Conservation (phyloP, 495 filamentous ascomycete species). For the Cercophora sp. region DNA sequence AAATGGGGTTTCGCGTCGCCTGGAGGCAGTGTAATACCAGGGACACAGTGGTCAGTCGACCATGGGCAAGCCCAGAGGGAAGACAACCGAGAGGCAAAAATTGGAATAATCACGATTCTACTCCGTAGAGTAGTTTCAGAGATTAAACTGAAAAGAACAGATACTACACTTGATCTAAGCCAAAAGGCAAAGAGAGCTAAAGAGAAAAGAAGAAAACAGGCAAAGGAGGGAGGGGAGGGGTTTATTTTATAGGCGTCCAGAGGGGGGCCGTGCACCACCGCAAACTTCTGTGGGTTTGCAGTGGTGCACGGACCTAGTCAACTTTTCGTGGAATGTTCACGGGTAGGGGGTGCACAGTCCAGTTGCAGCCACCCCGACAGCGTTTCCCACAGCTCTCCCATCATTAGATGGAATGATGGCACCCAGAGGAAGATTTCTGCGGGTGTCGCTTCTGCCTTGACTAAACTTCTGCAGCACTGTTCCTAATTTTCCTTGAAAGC, state of each 20-base stretch:
- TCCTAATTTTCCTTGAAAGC: no score
- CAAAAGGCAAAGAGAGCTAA: constrained; percentile 56
- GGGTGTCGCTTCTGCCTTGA: background rate
- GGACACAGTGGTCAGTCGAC: constrained; percentile 67
- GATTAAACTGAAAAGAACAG: constrained; percentile 99
- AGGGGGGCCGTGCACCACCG: constrained; percentile 14
- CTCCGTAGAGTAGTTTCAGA: constrained; percentile 63
- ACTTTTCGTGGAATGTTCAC: no score
- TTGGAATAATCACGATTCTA: constrained; percentile 80
- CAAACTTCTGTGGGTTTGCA: no score
- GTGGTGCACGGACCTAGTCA: no score
- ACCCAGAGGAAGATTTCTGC: background rate
- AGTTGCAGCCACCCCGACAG: no score
- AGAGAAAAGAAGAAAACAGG: constrained; percentile 23
- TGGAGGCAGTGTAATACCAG: constrained; percentile 83
- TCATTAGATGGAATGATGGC: no score
- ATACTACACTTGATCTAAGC: constrained; percentile 99
- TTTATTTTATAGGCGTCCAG: constrained; percentile 12
- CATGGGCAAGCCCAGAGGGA: constrained; percentile 73
- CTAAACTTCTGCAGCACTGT: background rate
- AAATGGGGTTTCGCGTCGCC: constrained; percentile 65
- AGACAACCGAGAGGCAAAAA: constrained; percentile 52
- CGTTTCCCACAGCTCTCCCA: no score
- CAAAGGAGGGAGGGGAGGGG: background rate
- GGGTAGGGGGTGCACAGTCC: no score